phyloP scores from a whole-genome alignment of 2,329 filamentous ascomycete genomes.

The Hyphodiscus sp. region DNA sequence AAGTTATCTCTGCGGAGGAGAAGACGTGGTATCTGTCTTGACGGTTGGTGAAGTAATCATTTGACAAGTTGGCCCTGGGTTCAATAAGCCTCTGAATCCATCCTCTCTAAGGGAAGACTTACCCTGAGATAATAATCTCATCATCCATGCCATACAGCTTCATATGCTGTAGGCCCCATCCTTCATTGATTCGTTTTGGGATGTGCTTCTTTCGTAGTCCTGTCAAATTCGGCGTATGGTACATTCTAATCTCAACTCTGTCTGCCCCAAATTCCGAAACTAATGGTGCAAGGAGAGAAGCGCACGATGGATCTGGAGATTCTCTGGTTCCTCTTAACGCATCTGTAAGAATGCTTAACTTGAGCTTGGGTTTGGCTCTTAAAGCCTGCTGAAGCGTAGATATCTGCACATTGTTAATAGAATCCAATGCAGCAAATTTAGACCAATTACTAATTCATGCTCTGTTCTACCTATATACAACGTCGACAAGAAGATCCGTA shows the following conservation, averaged over 20 bases:
- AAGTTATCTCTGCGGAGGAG: slow-evolving; percentile 67
- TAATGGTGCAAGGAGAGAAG: slow-evolving; percentile 80
- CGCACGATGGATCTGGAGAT: slow-evolving; percentile 76
- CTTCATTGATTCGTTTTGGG: slow-evolving; percentile 89
- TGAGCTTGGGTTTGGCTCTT: slow-evolving; percentile 64
- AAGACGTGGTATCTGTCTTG: slow-evolving; percentile 95
- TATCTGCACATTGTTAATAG: slow-evolving; percentile 45
- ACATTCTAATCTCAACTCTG: slow-evolving; percentile 91
- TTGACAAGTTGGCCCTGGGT: slow-evolving; percentile 72
- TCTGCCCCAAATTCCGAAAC: slow-evolving; percentile 75
- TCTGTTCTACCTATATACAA: slow-evolving; percentile 95
- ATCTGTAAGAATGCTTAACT: slow-evolving; percentile 86
- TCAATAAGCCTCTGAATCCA: slow-evolving; percentile 6
- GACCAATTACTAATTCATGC: slow-evolving; percentile 61
- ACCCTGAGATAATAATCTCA: slow-evolving; percentile 90
- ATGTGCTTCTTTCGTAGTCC: slow-evolving; percentile 78
- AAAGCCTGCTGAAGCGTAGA: slow-evolving; percentile 70
- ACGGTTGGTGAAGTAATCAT: slow-evolving; percentile 93
- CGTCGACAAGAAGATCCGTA: slow-evolving; percentile 85
- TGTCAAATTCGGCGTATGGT: slow-evolving; percentile 92
- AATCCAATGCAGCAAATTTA: slow-evolving; percentile 10
- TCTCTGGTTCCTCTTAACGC: slow-evolving; percentile 87
- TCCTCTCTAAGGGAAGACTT: slow-evolving; percentile 16
- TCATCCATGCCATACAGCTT: slow-evolving; percentile 96
- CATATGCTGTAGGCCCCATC: slow-evolving; percentile 98